These are phyloP conservation scores for Huntiella bhutanensis DNA, from an alignment of 2,329 filamentous ascomycete genomes.

Conservation along the genomic window DNA sequence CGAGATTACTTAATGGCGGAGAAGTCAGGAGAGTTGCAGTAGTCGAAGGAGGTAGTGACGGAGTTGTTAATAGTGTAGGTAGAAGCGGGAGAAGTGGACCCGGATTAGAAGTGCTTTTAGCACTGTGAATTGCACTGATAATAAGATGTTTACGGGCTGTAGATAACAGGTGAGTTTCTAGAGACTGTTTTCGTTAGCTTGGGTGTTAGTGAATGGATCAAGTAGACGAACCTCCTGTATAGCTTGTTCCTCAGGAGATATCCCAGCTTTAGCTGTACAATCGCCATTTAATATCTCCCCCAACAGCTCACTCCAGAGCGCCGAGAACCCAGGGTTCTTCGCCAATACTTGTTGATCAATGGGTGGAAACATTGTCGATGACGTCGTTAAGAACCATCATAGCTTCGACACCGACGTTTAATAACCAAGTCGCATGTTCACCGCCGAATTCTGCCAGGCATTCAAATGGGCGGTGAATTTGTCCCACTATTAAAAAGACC, in stretches of 20 bases:
- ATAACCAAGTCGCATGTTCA: background rate
- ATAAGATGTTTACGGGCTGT: slow-evolving; percentile 33
- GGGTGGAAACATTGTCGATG: slow-evolving; percentile 33
- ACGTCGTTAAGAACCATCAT: background rate
- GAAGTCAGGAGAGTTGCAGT: slow-evolving; percentile 28
- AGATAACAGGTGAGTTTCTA: slow-evolving; percentile 31
- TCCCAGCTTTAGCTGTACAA: slow-evolving; percentile 35
- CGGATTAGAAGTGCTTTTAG: slow-evolving; percentile 16
- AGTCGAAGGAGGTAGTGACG: slow-evolving; percentile 20
- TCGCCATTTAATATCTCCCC: slow-evolving; percentile 33
- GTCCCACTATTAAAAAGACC: background rate
- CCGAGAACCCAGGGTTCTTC: slow-evolving; percentile 35
- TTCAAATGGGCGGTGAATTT: background rate
- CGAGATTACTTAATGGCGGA: slow-evolving; percentile 30
- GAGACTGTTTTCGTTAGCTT: background rate
- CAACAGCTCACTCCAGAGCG: too few relatives aligned
- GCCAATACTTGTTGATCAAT: slow-evolving; percentile 34
- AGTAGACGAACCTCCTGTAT: slow-evolving; percentile 26
- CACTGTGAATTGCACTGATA: slow-evolving; percentile 28
- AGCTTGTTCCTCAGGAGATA: slow-evolving; percentile 29
- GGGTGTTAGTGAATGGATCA: background rate
- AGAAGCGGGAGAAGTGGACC: slow-evolving; percentile 30
- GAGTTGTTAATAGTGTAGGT: slow-evolving; percentile 25
- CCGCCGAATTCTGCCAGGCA: background rate
- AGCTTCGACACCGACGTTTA: background rate